Conservation (phyloP, 345 rosid genomes). For the Geranium rotundifolium region DNA sequence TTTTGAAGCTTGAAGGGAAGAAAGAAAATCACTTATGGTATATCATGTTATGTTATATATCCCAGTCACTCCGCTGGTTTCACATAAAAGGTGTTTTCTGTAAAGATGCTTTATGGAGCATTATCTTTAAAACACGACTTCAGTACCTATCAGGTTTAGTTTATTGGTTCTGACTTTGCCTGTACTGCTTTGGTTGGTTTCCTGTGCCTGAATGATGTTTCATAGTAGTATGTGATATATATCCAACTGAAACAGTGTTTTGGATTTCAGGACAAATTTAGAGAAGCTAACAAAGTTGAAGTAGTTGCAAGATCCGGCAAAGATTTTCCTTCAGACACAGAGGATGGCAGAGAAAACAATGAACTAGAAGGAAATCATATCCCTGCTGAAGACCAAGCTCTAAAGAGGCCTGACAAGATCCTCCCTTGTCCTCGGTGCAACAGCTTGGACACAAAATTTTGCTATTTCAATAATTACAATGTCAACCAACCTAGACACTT, state of each 20-base stretch:
- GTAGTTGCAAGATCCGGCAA: not conserved
- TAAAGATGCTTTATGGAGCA: not conserved
- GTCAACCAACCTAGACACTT: slow-evolving; percentile 26
- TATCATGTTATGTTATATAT: too few species aligned
- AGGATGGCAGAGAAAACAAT: not conserved
- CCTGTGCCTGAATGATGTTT: not conserved
- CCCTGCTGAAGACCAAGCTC: slow-evolving; percentile 2
- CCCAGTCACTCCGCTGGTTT: not conserved
- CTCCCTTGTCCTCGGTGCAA: slow-evolving; percentile 26
- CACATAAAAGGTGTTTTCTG: not conserved
- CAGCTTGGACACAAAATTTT: slow-evolving; percentile 28
- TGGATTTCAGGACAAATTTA: not conserved
- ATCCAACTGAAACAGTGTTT: not conserved
- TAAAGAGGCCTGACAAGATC: slow-evolving; percentile 23
- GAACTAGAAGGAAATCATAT: not conserved
- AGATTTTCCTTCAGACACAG: not conserved
- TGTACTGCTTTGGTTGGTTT: not conserved
- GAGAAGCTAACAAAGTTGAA: slow-evolving; percentile 10
- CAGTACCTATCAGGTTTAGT: not conserved
- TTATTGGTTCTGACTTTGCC: not conserved
- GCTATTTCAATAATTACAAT: slow-evolving; percentile 26
- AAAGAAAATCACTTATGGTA: not conserved
- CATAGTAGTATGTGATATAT: not conserved
- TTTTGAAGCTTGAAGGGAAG: not conserved
- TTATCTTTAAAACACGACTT: not conserved